Evolutionary conservation across 2,329 filamentous ascomycete species (phyloP), one percentile per base, ranked within the genome.

Genomic region (Pseudogymnoascus sp.): DNA sequence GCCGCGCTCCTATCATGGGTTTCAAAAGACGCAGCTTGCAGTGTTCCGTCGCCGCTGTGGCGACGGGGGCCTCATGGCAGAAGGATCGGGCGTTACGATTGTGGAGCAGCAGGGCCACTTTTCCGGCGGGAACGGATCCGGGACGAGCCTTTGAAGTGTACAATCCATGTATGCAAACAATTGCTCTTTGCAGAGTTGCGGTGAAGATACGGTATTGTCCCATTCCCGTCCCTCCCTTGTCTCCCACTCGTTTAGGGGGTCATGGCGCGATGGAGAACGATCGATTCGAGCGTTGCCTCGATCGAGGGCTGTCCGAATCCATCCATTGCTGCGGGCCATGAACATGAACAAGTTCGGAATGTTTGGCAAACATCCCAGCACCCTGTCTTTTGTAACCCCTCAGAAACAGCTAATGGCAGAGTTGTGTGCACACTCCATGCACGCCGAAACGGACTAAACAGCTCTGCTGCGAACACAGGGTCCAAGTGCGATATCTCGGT

Each of bases 361-460:
- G 19, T 49, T 3, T 52, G 23, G 45, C 45, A 16, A 52, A 52
- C 45, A 52, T 29, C 45, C 45, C 8, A 31, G 45, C 4, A 7
- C 45, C 45, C n/a, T 52, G 45, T 31, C 41, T 31, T n/a, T 52
- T 31, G 45, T 52, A 52, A 52, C 45, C 23, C 45, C 45, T 52
- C 26, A 23, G 45, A 52, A 52, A 52, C 45, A 52, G n/a, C 45
- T 52, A 52, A 29, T 8, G 23, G 45, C 19, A 52, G 14, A 31
- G 14, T 52, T 52, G n/a, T 31, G 8, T 29, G 5, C 45, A 16
- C 45, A 52, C 45, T 52, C 45, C 16, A 52, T 52, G 45, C 23
- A 31, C 14, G 45, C 14, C 45, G 45, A 52, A 52, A 52, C 23
- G 26, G 26, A 52, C 45, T 52, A 52, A 52, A 16, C 6, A 52